Evolutionary conservation across 2,329 filamentous ascomycete species (phyloP).

Genomic region (Apiospora arundinis): DNA sequence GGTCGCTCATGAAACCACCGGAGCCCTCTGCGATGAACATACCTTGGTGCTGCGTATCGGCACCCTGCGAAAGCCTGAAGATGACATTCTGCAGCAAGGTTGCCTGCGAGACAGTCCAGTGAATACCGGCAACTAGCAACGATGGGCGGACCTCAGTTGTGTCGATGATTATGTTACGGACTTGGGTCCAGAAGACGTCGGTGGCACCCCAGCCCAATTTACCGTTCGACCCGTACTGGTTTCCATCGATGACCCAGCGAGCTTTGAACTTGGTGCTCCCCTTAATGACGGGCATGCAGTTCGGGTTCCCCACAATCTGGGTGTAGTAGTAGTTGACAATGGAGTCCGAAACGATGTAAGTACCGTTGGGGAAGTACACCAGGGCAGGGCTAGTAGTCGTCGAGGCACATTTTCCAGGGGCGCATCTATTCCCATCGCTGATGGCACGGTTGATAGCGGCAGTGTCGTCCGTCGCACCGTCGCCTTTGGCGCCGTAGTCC

Average conservation of each 20-base stretch:
- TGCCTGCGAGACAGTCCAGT: constrained; percentile 73
- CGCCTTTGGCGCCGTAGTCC: constrained; percentile 43
- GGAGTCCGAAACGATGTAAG: constrained; percentile 73
- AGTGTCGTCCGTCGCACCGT: constrained; percentile 43
- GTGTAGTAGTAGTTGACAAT: constrained; percentile 82
- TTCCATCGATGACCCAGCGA: constrained; percentile 55
- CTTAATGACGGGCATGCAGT: constrained; percentile 57
- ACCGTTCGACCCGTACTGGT: constrained; percentile 49
- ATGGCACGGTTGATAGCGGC: constrained; percentile 45
- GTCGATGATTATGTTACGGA: constrained; percentile 64
- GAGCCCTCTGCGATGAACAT: constrained; percentile 69
- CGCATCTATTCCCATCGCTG: constrained; percentile 36
- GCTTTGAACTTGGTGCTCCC: constrained; percentile 56
- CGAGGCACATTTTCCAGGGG: constrained; percentile 34
- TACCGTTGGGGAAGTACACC: constrained; percentile 54
- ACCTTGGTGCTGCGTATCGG: constrained; percentile 59
- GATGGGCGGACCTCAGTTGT: constrained; percentile 55
- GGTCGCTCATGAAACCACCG: constrained; percentile 71
- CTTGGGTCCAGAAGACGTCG: constrained; percentile 64
- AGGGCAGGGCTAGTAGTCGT: constrained; percentile 37
- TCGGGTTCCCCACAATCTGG: constrained; percentile 61
- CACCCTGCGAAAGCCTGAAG: constrained; percentile 55
- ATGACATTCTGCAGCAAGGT: constrained; percentile 65
- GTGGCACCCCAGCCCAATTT: constrained; percentile 57
- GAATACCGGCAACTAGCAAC: constrained; percentile 60